Conservation (phyloP, 2,329 filamentous ascomycete genomes). For the Simplicillium sp. region DNA sequence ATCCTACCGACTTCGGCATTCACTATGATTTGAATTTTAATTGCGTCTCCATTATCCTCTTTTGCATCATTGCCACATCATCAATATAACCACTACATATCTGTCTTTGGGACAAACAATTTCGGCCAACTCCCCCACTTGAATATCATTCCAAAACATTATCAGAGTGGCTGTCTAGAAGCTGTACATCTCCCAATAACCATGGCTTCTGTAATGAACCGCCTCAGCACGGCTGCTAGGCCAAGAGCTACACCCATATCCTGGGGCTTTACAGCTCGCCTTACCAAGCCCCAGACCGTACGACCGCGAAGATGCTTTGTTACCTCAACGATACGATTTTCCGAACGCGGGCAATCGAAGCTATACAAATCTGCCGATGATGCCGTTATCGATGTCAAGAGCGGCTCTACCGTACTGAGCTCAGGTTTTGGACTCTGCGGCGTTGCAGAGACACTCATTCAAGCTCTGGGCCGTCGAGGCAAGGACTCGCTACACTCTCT, state of each 20-base stretch:
- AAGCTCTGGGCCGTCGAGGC: constrained; percentile 52
- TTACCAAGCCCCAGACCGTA: neutral
- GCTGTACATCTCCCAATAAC: too few relatives aligned
- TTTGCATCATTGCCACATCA: too few relatives aligned
- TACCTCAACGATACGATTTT: neutral
- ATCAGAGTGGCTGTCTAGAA: too few relatives aligned
- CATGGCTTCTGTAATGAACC: neutral
- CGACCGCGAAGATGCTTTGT: neutral
- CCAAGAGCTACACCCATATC: neutral
- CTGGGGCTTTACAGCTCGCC: neutral
- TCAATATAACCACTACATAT: too few relatives aligned
- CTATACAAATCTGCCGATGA: constrained; percentile 49
- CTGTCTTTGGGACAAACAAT: too few relatives aligned
- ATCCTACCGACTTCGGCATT: too few relatives aligned
- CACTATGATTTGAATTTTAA: too few relatives aligned
- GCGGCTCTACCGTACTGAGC: constrained; percentile 62
- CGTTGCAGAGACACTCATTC: constrained; percentile 67
- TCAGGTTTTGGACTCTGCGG: constrained; percentile 78
- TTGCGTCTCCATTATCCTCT: too few relatives aligned
- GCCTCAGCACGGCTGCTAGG: neutral
- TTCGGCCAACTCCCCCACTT: too few relatives aligned
- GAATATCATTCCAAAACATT: too few relatives aligned
- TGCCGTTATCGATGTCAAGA: constrained; percentile 61
- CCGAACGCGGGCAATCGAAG: constrained; percentile 28
- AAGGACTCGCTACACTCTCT: constrained; percentile 54